Base-by-base conservation (phyloP, 495 filamentous ascomycete species). In the Coniosporium apollinis region DNA sequence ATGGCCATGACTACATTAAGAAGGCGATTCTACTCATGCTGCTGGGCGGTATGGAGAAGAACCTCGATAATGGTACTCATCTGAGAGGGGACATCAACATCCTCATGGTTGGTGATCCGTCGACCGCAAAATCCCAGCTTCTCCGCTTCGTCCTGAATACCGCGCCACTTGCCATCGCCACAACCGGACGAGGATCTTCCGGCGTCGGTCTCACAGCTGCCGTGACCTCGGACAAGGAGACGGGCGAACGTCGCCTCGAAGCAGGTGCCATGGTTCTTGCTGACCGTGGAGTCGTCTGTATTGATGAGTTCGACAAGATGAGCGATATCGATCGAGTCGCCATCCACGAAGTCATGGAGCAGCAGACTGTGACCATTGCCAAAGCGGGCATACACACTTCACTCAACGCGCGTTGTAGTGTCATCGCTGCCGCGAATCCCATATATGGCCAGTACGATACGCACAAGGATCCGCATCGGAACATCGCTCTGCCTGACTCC, bases 261-360 rank as follows among this genome's bases (percentile, higher is more conserved):
- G 89, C 89, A 5, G 89, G 89, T 68, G 89, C 89, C 42, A 99
- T 99, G 89, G 89, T 99, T 37, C 79, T 99, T 39, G 89, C 74
- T 50, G 89, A 99, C 49, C 76, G 89, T 30, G 89, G 89, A 37
- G 87, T 99, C 24, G 89, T 99, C 26, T 99, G 89, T 60, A 99
- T 99, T 47, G 89, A 99, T 56, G 89, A 99, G 55, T 99, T 99
- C 52, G 89, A 99, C 60, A 99, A 99, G 60, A 99, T 99, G 89
- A 91, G 81, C 43, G 89, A 96, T 56, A 77, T 96, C 24, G 89
- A 99, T 55, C 76, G 89, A 45, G 89, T 99, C 15, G 89, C 89
- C 30, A 99, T 99, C 48, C 89, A 99, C 69, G 89, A 99, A 82
- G 89, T 99, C 37, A 99, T 99, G 89, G 89, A 99, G 58, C 89